Percentiles rank a stretch among this genome's conserved stretches.
phyloP scores from a whole-genome alignment of 2,329 filamentous ascomycete genomes.

The Neoascochyta sp. region DNA sequence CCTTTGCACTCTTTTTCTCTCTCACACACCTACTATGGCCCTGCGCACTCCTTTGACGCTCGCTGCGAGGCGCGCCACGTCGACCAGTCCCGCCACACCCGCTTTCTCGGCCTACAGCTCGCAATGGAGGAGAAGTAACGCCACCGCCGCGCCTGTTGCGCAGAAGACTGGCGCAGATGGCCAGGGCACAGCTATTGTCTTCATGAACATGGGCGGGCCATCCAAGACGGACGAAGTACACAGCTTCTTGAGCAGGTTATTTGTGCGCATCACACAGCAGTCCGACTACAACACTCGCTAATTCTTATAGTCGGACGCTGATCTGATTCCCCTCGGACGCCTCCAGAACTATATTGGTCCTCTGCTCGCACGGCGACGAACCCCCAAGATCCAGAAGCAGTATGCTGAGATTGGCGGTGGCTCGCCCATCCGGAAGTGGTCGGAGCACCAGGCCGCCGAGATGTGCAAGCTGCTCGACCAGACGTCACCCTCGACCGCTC shows the following conservation, averaged over 20 bases:
- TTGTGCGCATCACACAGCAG: slow-evolving; percentile 58
- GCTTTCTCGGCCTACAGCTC: slow-evolving; percentile 27
- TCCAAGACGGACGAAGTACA: slow-evolving; percentile 84
- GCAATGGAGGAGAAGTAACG: slow-evolving; percentile 39
- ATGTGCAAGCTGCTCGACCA: slow-evolving; percentile 97
- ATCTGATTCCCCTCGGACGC: slow-evolving; percentile 91
- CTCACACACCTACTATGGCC: slow-evolving; percentile 40
- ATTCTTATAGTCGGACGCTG: slow-evolving; percentile 69
- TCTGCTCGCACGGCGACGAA: slow-evolving; percentile 78
- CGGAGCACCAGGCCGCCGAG: slow-evolving; percentile 85
- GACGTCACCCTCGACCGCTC: slow-evolving; percentile 86
- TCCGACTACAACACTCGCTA: slow-evolving; percentile 6
- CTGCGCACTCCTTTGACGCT: slow-evolving; percentile 33
- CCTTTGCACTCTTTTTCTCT: slow-evolving; percentile 2
- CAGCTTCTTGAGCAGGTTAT: slow-evolving; percentile 84
- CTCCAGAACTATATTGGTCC: slow-evolving; percentile 88
- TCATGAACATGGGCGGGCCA: slow-evolving; percentile 98
- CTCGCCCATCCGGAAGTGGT: slow-evolving; percentile 98
- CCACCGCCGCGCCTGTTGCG: slow-evolving; percentile 56
- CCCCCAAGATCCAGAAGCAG: slow-evolving; percentile 94
- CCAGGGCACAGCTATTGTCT: slow-evolving; percentile 95
- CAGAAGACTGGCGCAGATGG: slow-evolving; percentile 67
- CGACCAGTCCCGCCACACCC: slow-evolving; percentile 25
- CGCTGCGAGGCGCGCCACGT: slow-evolving; percentile 32
- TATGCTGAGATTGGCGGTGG: slow-evolving; percentile 93